A percentile compares a stretch with the other conserved stretches of the same genome.
These are phyloP conservation scores for Aspergillus phoenicis DNA, from an alignment of 2,329 filamentous ascomycete species.

Conservation along the genomic window DNA sequence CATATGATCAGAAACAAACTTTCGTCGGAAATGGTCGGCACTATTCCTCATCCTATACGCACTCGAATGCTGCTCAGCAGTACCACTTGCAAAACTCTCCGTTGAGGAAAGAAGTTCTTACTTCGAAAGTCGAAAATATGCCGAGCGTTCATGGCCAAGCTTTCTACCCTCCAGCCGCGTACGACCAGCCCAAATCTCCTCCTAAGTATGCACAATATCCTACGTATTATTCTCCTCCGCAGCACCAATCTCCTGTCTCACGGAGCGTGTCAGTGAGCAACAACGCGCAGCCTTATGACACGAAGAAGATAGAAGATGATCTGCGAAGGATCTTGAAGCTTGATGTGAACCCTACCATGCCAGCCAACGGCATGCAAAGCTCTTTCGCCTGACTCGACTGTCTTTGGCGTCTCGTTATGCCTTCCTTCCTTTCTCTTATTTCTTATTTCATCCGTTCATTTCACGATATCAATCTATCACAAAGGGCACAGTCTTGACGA, in stretches of 20 bases:
- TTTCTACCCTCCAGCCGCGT: slow-evolving; percentile 27
- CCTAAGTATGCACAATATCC: slow-evolving; percentile 16
- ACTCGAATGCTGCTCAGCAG: slow-evolving; percentile 26
- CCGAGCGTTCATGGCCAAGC: slow-evolving; percentile 15
- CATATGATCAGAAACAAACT: slow-evolving; percentile 21
- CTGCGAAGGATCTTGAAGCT: slow-evolving; percentile 52
- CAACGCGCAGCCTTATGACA: slow-evolving; percentile 38
- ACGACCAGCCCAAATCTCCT: slow-evolving; percentile 26
- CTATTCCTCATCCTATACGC: slow-evolving; percentile 27
- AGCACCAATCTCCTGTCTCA: slow-evolving; percentile 27
- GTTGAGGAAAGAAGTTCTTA: slow-evolving; percentile 35
- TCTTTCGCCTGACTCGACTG: slow-evolving; percentile 31
- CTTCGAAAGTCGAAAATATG: slow-evolving; percentile 22
- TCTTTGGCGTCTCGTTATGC: neutral
- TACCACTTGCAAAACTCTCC: slow-evolving; percentile 34
- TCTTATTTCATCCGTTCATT: neutral
- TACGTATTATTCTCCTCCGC: slow-evolving; percentile 27
- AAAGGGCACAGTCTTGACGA: neutral
- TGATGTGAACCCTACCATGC: slow-evolving; percentile 34
- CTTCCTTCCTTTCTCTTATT: neutral
- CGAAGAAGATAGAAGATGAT: slow-evolving; percentile 52
- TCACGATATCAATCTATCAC: slow-evolving; percentile 3
- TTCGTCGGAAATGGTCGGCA: slow-evolving; percentile 22
- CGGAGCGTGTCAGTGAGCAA: slow-evolving; percentile 25
- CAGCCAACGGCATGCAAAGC: slow-evolving; percentile 37